Base-by-base conservation (phyloP, 2,329 filamentous ascomycete genomes). In the Alternaria metachromatica region DNA sequence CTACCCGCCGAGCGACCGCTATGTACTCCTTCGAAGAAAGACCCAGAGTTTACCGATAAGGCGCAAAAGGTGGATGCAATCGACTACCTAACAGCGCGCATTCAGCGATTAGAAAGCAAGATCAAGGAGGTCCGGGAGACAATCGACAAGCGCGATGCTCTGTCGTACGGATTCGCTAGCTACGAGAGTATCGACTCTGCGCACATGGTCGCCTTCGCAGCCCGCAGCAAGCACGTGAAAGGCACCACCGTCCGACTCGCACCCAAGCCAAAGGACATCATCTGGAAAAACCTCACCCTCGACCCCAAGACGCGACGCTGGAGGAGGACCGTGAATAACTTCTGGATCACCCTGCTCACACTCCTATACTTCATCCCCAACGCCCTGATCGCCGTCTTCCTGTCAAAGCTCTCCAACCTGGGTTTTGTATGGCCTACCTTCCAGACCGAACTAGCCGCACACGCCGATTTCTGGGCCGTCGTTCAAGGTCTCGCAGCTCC, bases 101-200 rank as follows among this genome's bases (percentile, higher is more conserved):
- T 99, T 75, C 89, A 89, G 70, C 86, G 90, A 51, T 85, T 99
- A 37, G 95, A 98, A 78, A 80, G 89, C 11, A 88, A 96, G 76
- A 94, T 99, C 80, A 93, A 92, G 75, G 89, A 96, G 66, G 91
- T 94, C 2, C 89, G 96, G 12, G 87, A 89, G 43, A 89, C 89
- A 1, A 89, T 99, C 8, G 95, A 98, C 80, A 93, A 90, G 78
- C 89, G 94, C 54, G 93, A 95, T 76, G 91, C 94, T 15, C 91
- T 97, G 87, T 87, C 93, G 0, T 99, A 94, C 76, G 96, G 96
- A 0, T 99, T 99, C 77, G 94, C 95, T 9, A 97, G 93, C 72
- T 99, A 96, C 82, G 89, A 95, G 45, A 90, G 90, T 45, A 96
- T 99, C 59, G 86, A 90, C 62, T 92, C 97, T 72, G 93, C 96